Conservation (phyloP, 208 protist genomes). For the Angomonas desouzai region DNA sequence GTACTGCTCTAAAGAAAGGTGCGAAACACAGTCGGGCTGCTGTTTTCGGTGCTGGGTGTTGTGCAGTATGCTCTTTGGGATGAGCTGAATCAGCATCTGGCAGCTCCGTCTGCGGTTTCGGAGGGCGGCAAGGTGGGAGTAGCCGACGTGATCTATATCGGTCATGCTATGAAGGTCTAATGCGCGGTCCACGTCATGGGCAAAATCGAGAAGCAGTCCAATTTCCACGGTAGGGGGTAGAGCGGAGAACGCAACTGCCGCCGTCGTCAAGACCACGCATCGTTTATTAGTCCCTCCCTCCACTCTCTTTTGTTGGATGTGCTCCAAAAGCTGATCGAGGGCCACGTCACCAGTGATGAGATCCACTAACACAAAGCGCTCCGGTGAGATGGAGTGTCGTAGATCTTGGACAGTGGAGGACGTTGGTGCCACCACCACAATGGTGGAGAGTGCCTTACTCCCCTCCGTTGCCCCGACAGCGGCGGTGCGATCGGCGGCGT, state of each 20-base stretch:
- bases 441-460: conserved; percentile 12
- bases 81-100: conserved; percentile 74
- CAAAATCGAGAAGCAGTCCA: conserved; percentile 79
- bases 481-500: conserved; percentile 42
- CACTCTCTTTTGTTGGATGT: conserved; percentile 4
- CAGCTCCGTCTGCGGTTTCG: conserved; percentile 28
- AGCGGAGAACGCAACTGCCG: conserved; percentile 58
- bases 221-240: conserved; percentile 55
- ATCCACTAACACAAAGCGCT: background rate
- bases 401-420: background rate
- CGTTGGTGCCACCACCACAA: conserved; percentile 30
- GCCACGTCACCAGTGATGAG: background rate
- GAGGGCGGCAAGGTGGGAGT: conserved; percentile 49
- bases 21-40: conserved; percentile 62
- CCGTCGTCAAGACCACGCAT: conserved; percentile 52
- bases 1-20: conserved; percentile 59
- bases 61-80: conserved; percentile 77
- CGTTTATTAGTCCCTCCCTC: conserved; percentile 16
- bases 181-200: conserved; percentile 36
- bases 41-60: conserved; percentile 62
- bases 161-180: conserved; percentile 41
- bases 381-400: background rate
- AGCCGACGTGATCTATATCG: conserved; percentile 48
- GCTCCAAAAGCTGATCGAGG: conserved; percentile 12
- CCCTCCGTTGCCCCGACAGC: conserved; percentile 18